Conservation (phyloP, 768 basidiomycete genomes). For the Termitomyces sp. region DNA sequence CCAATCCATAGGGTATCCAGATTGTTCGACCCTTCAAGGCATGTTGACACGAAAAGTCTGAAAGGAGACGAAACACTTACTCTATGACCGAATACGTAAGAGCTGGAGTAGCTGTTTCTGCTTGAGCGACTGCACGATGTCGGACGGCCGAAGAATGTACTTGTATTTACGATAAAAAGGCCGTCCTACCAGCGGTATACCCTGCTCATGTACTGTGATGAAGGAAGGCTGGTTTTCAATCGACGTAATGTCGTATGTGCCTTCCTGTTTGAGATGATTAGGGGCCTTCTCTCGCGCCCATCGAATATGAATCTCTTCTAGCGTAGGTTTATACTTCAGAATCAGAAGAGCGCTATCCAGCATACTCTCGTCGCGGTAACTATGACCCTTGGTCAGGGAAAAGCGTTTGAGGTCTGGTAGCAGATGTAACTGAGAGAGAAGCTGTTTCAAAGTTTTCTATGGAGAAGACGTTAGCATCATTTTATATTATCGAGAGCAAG, state of each 20-base stretch:
- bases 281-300: constrained; percentile 43
- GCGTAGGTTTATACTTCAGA: constrained; percentile 23
- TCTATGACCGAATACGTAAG: neutral
- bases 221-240: constrained; percentile 18
- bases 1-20: neutral
- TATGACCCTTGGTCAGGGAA: constrained; percentile 44
- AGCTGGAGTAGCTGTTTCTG: neutral
- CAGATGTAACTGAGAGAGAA: constrained; percentile 29
- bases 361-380: constrained; percentile 42
- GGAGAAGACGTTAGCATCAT: neutral
- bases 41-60: neutral
- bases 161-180: constrained; percentile 32
- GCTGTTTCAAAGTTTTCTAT: constrained; percentile 38
- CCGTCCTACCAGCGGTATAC: constrained; percentile 34
- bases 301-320: constrained; percentile 40
- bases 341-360: constrained; percentile 33
- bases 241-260: constrained; percentile 31
- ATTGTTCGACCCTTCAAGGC: neutral
- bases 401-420: constrained; percentile 38
- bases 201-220: constrained; percentile 30
- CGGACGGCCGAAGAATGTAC: constrained; percentile 4
- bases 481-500: neutral
- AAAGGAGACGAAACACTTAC: neutral
- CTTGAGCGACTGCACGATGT: neutral
- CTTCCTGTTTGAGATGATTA: constrained; percentile 46